Conservation (phyloP, 352 stramenopile genomes). For the Blastocystis sp. region DNA sequence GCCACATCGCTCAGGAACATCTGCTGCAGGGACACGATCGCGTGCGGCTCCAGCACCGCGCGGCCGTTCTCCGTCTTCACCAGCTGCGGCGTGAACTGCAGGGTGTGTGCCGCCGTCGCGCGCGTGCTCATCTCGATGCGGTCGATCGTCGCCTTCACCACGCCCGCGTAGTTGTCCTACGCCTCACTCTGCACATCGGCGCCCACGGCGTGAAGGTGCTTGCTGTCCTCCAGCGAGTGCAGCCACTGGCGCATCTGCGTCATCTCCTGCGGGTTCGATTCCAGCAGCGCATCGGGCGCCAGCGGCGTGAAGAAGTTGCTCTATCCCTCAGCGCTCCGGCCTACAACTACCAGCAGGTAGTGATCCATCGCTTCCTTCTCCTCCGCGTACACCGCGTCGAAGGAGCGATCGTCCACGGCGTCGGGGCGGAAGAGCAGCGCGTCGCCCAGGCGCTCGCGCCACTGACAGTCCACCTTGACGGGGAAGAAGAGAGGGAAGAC, state of each 20-base stretch:
- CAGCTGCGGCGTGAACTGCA: slow-evolving; percentile 39
- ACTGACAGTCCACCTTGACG: slow-evolving; percentile 16
- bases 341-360: neutral
- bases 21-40: slow-evolving; percentile 17
- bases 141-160: neutral
- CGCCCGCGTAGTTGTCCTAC: neutral
- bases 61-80: neutral
- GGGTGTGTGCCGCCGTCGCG: too few relatives aligned
- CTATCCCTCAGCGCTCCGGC: neutral
- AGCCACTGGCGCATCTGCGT: neutral
- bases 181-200: neutral
- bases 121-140: slow-evolving; percentile 11
- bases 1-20: slow-evolving; percentile 10
- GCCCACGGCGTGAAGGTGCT: neutral
- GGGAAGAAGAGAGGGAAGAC: neutral
- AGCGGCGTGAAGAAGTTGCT: neutral
- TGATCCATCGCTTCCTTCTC: neutral
- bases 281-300: too few relatives aligned
- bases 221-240: neutral
- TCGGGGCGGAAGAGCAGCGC: neutral
- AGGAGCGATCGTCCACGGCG: neutral
- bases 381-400: neutral
- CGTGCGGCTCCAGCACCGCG: slow-evolving; percentile 32
- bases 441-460: neutral
- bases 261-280: neutral